These are phyloP conservation scores for Penicillium sp. DNA, from an alignment of 2,329 filamentous ascomycete species.

Conservation along the genomic window DNA sequence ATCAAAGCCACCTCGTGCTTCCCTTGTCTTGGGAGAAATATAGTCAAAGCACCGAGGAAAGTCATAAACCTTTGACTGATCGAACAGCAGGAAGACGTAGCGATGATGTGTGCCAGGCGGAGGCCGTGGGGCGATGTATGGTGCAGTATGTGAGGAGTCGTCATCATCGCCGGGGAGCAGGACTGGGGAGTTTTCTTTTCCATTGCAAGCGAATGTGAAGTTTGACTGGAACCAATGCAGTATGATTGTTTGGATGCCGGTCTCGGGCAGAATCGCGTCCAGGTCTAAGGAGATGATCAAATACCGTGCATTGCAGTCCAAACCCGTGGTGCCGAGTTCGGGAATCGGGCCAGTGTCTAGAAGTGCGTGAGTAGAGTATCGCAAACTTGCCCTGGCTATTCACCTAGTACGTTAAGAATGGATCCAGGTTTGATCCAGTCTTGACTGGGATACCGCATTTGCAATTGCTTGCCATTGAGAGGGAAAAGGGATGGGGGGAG, in stretches of 20 bases:
- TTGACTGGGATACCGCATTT: slow-evolving; percentile 21
- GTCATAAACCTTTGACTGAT: slow-evolving; percentile 26
- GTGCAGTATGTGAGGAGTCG: background rate
- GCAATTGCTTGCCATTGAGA: slow-evolving; percentile 9
- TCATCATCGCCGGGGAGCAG: slow-evolving; percentile 5
- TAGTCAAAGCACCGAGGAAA: slow-evolving; percentile 34
- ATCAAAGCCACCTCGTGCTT: slow-evolving; percentile 37
- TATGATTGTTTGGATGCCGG: slow-evolving; percentile 18
- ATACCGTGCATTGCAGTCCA: slow-evolving; percentile 17
- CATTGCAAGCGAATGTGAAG: slow-evolving; percentile 13
- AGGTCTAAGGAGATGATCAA: slow-evolving; percentile 29
- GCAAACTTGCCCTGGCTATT: background rate
- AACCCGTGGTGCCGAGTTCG: slow-evolving; percentile 17
- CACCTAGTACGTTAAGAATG: slow-evolving; percentile 13
- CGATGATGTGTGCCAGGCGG: slow-evolving; percentile 29
- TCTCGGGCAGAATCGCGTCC: slow-evolving; percentile 22
- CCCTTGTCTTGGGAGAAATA: slow-evolving; percentile 30
- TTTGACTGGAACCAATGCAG: slow-evolving; percentile 33
- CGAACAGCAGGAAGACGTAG: slow-evolving; percentile 36
- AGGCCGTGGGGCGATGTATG: slow-evolving; percentile 35
- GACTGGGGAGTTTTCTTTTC: background rate
- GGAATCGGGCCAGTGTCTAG: slow-evolving; percentile 1
- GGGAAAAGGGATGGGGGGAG: background rate
- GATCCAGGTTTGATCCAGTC: slow-evolving; percentile 24
- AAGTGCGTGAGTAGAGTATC: background rate